Percentiles rank a stretch among this genome's conserved stretches.
These are phyloP conservation scores for Leucogyrophana mollusca DNA, from an alignment of 768 basidiomycete species.

Conservation along the genomic window DNA sequence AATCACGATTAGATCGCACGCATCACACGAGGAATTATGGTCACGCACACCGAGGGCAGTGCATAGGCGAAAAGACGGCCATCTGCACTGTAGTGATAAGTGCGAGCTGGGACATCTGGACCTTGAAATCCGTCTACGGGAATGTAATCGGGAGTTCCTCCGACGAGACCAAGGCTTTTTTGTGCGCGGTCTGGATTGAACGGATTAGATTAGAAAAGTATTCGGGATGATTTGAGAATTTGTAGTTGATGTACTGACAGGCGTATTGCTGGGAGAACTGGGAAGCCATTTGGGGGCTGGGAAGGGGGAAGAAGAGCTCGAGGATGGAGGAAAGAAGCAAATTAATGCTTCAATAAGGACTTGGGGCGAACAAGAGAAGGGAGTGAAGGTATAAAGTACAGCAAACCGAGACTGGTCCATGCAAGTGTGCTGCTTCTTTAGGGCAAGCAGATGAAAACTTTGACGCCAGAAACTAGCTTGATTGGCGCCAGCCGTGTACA, in stretches of 20 bases:
- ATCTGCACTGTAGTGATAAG: conserved; percentile 80
- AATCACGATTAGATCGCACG: conserved; percentile 8
- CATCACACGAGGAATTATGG: conserved; percentile 13
- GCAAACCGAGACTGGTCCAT: conserved; percentile 1
- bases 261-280: conserved; percentile 81
- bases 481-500: too few species aligned
- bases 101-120: conserved; percentile 73
- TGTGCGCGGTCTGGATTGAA: conserved; percentile 80
- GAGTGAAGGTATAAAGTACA: conserved; percentile 23
- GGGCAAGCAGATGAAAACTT: conserved; percentile 15
- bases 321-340: conserved; percentile 60
- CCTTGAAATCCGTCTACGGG: conserved; percentile 59
- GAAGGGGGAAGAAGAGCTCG: conserved; percentile 32
- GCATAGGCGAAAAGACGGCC: conserved; percentile 88
- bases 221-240: conserved; percentile 5
- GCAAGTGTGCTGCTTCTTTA: conserved; percentile 12
- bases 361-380: conserved; percentile 11
- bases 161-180: conserved; percentile 86
- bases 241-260: conserved; percentile 49
- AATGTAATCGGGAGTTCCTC: conserved; percentile 75
- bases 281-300: conserved; percentile 58
- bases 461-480: too few species aligned
- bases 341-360: conserved; percentile 67
- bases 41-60: conserved; percentile 59
- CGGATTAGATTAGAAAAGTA: conserved; percentile 15